Base-by-base conservation (phyloP, 1,284 basidiomycete genomes). In the Fomitopsis palustris region DNA sequence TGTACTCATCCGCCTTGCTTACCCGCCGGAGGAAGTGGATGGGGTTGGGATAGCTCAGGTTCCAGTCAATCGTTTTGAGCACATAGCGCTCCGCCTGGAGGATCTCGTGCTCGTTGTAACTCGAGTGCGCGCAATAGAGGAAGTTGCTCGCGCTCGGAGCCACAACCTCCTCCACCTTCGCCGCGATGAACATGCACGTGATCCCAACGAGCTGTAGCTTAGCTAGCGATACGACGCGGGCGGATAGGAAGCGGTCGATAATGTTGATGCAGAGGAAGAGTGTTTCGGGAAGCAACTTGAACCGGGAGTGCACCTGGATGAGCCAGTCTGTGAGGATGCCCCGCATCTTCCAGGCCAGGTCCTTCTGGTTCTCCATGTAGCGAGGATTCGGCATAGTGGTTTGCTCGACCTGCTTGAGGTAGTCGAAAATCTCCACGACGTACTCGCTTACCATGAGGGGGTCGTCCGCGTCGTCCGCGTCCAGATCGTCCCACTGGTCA, bases 371-470 rank as follows among this genome's bases (percentile, higher is more conserved):
- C 41, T 90, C 83, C 92, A 97, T 97, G 75, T 97, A 97, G 65
- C 90, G 84, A 0, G 93, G 86, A 68, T 93, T 91, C 1, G 95
- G 90, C 81, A 96, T 88, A 0, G 90, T 95, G 12, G 78, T 80
- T 68, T 88, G 78, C 93, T 90, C 88, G 55, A 83, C 74, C 62
- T 86, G 77, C 72, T 92, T 90, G 78, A 98, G 85, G 78, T 99
- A 98, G 55, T 90, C 78, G 76, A 97, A 97, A 60, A 98, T 96
- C 63, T 98, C 97, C 27, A 82, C 80, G 56, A 97, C 96, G 71
- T 99, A 99, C 76, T 98, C 95, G 76, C 88, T 92, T 62, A 97
- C 96, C 96, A 98, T 98, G 61, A 93, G 77, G 16, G 96, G 96
- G 72, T 99, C 96, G 59, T 95, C 94, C n/a, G 77, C 83, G 70